Conservation (phyloP, 495 filamentous ascomycete species). For the Sordaria brevicollis region DNA sequence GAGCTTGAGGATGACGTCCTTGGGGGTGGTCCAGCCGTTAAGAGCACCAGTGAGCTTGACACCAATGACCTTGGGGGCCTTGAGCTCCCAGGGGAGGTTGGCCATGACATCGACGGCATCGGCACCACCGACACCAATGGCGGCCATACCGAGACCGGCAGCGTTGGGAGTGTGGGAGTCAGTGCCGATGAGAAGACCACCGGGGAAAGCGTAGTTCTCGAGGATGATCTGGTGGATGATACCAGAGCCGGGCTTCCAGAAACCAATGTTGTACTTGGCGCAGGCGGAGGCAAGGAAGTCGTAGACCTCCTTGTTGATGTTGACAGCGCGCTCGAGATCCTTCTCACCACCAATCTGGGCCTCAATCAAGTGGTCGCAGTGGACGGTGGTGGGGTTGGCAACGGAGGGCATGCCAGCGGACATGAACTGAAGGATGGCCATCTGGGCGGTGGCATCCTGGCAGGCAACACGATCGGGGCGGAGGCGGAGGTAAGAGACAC, state of each 20-base stretch:
- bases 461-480: slow-evolving; percentile 97
- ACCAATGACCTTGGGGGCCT: slow-evolving; percentile 96
- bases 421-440: slow-evolving; percentile 99
- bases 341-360: slow-evolving; percentile 89
- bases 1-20: slow-evolving; percentile 98
- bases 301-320: slow-evolving; percentile 99
- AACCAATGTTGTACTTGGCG: slow-evolving; percentile 99
- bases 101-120: slow-evolving; percentile 99
- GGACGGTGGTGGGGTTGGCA: slow-evolving; percentile 90
- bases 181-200: slow-evolving; percentile 95
- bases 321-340: slow-evolving; percentile 83
- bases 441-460: slow-evolving; percentile 99
- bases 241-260: slow-evolving; percentile 97
- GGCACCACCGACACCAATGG: slow-evolving; percentile 97
- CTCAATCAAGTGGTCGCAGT: slow-evolving; percentile 99
- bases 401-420: slow-evolving; percentile 92
- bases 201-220: slow-evolving; percentile 97
- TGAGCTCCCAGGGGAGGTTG: slow-evolving; percentile 94
- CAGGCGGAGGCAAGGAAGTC: slow-evolving; percentile 92
- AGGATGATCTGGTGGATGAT: slow-evolving; percentile 99
- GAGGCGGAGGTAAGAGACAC: slow-evolving; percentile 88
- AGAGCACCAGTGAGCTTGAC: slow-evolving; percentile 84
- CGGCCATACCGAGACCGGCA: slow-evolving; percentile 91
- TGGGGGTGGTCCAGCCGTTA: slow-evolving; percentile 89
- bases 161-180: slow-evolving; percentile 98